A percentile compares a stretch with the other conserved stretches of the same genome.
Evolutionary conservation across 306 rosid genomes (phyloP).

Genomic region (Aeschynomene evenia): DNA sequence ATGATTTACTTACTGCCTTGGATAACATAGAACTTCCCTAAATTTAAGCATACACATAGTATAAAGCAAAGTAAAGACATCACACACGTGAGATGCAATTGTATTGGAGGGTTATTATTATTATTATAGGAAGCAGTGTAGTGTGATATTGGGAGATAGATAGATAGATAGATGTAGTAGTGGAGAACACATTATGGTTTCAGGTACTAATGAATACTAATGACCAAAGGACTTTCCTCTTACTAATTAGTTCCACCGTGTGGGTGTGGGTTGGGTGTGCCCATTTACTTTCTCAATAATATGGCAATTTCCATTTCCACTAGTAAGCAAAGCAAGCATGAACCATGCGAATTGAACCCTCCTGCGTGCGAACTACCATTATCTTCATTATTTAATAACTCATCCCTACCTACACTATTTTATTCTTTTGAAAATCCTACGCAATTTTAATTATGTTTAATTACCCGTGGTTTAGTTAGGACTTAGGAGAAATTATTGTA

Average conservation of each 20-base stretch:
- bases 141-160: constrained; percentile 9
- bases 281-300: constrained; percentile 36
- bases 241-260: constrained; percentile 46
- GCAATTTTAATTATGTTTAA: too few species aligned
- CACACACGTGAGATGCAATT: background rate
- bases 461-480: too few species aligned
- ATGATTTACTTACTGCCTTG: too few species aligned
- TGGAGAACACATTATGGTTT: constrained; percentile 29
- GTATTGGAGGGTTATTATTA: too few species aligned
- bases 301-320: constrained; percentile 21
- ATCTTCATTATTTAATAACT: background rate
- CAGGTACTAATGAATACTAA: background rate
- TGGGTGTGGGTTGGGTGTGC: too few species aligned
- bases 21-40: too few species aligned
- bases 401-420: too few species aligned
- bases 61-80: background rate
- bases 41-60: too few species aligned
- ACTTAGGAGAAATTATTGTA: too few species aligned
- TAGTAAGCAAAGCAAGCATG: too few species aligned
- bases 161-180: too few species aligned
- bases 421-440: too few species aligned
- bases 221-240: constrained; percentile 21
- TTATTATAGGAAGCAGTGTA: background rate
- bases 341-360: background rate
- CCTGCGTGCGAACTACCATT: constrained; percentile 28